phyloP scores from a whole-genome alignment of 2,329 filamentous ascomycete genomes.

The Pseudogymnoascus sp. region DNA sequence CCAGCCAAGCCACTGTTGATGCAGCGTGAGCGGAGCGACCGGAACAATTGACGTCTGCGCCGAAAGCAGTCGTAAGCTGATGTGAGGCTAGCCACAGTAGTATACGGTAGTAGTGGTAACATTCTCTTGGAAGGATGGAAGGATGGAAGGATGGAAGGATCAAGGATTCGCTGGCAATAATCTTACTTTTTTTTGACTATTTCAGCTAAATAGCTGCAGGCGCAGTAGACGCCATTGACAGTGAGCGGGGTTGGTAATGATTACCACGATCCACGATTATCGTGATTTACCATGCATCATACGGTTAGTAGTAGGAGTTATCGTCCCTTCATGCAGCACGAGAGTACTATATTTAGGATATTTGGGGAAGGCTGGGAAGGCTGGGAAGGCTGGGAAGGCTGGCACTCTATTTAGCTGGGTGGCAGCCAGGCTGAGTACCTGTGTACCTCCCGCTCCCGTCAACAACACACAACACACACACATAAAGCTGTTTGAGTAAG shows the following conservation, averaged over 20 bases:
- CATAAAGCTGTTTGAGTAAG: neutral
- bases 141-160: neutral
- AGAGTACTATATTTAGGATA: neutral
- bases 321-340: neutral
- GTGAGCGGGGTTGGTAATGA: neutral
- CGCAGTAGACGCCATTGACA: neutral
- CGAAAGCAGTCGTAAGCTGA: constrained; percentile 4
- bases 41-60: neutral
- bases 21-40: neutral
- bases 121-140: neutral
- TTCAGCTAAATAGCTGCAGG: neutral
- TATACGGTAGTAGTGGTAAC: neutral
- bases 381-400: neutral
- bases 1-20: neutral
- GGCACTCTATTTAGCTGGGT: no score
- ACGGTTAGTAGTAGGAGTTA: no score
- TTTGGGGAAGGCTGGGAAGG: neutral
- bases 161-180: neutral
- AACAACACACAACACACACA: neutral
- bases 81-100: neutral
- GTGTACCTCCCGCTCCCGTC: constrained; percentile 3
- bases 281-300: neutral
- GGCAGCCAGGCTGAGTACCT: neutral
- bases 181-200: neutral
- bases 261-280: neutral